These are phyloP conservation scores for Backusella tuberculispora DNA, from an alignment of 192 early-diverging fungal genomes.

Conservation along the genomic window DNA sequence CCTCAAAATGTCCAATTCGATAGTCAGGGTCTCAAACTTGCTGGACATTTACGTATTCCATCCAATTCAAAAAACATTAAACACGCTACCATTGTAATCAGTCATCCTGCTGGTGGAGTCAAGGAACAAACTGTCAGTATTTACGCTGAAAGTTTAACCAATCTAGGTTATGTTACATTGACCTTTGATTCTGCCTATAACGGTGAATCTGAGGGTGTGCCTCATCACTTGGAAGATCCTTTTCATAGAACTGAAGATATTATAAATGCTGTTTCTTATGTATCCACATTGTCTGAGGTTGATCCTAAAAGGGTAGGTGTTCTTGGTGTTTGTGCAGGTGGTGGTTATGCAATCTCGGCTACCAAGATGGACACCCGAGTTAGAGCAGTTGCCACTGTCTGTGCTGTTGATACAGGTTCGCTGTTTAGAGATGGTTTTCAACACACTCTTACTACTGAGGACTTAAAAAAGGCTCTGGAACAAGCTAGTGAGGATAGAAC, in stretches of 20 bases:
- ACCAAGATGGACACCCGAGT: conserved; percentile 30
- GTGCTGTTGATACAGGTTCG: conserved; percentile 19
- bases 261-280: conserved; percentile 35
- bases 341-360: conserved; percentile 27
- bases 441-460: conserved; percentile 7
- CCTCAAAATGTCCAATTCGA: neutral
- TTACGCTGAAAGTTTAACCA: conserved; percentile 28
- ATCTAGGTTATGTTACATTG: conserved; percentile 31
- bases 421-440: conserved; percentile 18
- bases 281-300: conserved; percentile 21
- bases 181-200: conserved; percentile 35
- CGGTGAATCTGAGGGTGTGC: conserved; percentile 35
- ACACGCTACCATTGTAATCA: neutral
- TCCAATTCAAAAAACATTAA: neutral
- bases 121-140: conserved; percentile 38
- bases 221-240: conserved; percentile 34
- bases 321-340: conserved; percentile 40
- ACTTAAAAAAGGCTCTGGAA: conserved; percentile 13
- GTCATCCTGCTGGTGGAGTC: conserved; percentile 26
- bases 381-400: conserved; percentile 29
- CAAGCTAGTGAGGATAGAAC: conserved; percentile 24
- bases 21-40: conserved; percentile 2
- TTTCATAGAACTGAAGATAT: conserved; percentile 25
- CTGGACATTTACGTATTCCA: neutral
- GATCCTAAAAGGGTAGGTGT: conserved; percentile 32